Conservation (phyloP, 805 yeast species). For the Candida multigemmis region DNA sequence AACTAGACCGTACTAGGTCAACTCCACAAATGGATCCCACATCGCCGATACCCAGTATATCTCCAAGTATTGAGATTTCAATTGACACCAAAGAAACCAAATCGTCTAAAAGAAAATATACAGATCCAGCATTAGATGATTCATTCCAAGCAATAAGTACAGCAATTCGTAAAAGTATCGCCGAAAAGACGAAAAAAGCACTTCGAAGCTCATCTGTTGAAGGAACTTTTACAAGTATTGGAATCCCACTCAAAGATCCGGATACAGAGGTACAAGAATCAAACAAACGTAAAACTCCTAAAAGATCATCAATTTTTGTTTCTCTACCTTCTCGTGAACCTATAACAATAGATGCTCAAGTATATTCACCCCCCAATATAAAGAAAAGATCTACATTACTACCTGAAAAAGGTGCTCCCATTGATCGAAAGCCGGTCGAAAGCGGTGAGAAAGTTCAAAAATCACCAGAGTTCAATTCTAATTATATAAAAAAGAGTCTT, state of each 20-base stretch:
- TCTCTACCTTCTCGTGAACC: conserved; percentile 32
- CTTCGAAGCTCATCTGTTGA: not conserved
- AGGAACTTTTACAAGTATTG: too few relatives aligned
- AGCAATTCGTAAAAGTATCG: conserved; percentile 37
- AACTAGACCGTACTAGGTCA: not conserved
- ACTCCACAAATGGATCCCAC: not conserved
- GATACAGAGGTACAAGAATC: not conserved
- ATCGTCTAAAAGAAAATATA: not conserved
- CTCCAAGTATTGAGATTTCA: not conserved
- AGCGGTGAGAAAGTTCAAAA: too few relatives aligned
- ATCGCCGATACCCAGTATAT: not conserved
- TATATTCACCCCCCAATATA: conserved; percentile 3
- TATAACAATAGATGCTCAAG: conserved; percentile 14
- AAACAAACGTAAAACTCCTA: conserved; percentile 13
- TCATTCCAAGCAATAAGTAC: conserved; percentile 41
- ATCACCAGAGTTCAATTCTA: too few relatives aligned
- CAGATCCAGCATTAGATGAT: conserved; percentile 14
- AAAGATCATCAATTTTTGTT: conserved; percentile 23
- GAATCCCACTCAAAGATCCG: not conserved
- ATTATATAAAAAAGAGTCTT: too few relatives aligned
- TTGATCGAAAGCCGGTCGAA: too few relatives aligned
- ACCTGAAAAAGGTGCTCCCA: too few relatives aligned
- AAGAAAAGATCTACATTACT: too few relatives aligned
- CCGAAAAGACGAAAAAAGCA: conserved; percentile 14
- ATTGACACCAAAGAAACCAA: not conserved